Evolutionary conservation across 2,329 filamentous ascomycete species (phyloP).

Genomic region (Phaeophleospora eucalypticola): DNA sequence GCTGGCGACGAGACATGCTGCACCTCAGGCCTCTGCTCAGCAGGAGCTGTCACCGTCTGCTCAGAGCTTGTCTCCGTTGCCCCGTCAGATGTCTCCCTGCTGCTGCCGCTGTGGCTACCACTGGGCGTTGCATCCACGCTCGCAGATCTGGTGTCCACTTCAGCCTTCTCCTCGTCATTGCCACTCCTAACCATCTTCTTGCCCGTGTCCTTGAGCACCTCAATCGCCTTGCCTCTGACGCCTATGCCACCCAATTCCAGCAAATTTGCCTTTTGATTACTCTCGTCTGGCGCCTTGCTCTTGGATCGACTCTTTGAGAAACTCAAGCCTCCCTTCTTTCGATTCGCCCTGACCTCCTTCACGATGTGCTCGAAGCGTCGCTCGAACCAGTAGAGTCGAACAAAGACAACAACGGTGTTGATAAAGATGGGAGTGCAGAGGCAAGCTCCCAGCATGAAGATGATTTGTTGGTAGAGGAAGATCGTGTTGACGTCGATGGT

Average conservation of each 20-base stretch:
- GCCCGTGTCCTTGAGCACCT: conserved; percentile 49
- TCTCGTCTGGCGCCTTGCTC: conserved; percentile 13
- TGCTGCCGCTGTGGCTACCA: conserved; percentile 2
- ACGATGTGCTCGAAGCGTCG: conserved; percentile 87
- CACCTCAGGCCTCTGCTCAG: conserved; percentile 4
- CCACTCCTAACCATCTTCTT: conserved; percentile 45
- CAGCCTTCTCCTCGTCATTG: conserved; percentile 45
- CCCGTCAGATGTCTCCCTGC: neutral
- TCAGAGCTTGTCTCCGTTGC: conserved; percentile 5
- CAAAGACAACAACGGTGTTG: conserved; percentile 80
- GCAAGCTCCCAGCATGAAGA: conserved; percentile 68
- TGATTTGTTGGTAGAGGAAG: conserved; percentile 50
- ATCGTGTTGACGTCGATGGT: conserved; percentile 56
- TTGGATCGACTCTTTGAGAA: conserved; percentile 41
- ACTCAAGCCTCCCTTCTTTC: conserved; percentile 58
- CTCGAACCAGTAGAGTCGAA: conserved; percentile 97
- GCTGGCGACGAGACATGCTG: neutral
- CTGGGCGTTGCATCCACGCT: conserved; percentile 3
- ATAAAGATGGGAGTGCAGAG: conserved; percentile 79
- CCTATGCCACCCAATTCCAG: conserved; percentile 60
- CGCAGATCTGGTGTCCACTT: conserved; percentile 27
- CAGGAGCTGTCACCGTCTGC: conserved; percentile 6
- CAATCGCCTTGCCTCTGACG: conserved; percentile 63
- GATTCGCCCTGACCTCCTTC: conserved; percentile 63
- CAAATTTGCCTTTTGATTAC: conserved; percentile 43